Conservation (phyloP, 75 land plant genomes). For the Pinus taeda region DNA sequence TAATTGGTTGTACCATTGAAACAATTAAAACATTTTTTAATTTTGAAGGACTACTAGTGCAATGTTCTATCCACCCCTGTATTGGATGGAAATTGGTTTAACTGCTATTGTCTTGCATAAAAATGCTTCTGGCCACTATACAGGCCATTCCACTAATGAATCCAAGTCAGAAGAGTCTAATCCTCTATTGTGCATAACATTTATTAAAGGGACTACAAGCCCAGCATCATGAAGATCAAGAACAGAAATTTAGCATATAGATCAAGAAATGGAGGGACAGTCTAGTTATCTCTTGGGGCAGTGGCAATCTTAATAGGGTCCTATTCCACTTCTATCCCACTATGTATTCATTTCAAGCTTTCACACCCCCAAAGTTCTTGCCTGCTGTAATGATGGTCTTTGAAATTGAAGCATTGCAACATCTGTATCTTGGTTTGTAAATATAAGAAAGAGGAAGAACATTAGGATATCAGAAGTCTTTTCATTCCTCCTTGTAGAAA, state of each 20-base stretch:
- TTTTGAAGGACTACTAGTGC: background rate
- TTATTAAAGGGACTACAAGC: background rate
- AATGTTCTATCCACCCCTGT: background rate
- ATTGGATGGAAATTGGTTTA: background rate
- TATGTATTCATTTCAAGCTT: background rate
- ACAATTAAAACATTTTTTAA: no score
- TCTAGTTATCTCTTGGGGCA: background rate
- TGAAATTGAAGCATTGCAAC: no score
- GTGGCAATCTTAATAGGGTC: background rate
- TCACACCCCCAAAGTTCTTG: background rate
- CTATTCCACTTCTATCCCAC: background rate
- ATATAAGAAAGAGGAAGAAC: no score
- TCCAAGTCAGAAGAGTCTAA: background rate
- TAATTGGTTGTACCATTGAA: background rate
- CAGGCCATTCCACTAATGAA: background rate
- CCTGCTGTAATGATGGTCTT: background rate
- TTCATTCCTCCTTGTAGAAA: no score
- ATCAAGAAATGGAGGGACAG: background rate
- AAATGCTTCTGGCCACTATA: background rate
- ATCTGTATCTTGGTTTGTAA: no score
- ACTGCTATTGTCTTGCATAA: background rate
- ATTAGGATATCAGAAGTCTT: no score
- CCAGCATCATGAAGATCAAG: background rate
- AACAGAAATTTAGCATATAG: background rate
- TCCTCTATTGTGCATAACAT: background rate